Percentiles rank a stretch among this genome's conserved stretches.
Evolutionary conservation across 768 basidiomycete species (phyloP).

Genomic region (Rhodotorula kratochvilovae): DNA sequence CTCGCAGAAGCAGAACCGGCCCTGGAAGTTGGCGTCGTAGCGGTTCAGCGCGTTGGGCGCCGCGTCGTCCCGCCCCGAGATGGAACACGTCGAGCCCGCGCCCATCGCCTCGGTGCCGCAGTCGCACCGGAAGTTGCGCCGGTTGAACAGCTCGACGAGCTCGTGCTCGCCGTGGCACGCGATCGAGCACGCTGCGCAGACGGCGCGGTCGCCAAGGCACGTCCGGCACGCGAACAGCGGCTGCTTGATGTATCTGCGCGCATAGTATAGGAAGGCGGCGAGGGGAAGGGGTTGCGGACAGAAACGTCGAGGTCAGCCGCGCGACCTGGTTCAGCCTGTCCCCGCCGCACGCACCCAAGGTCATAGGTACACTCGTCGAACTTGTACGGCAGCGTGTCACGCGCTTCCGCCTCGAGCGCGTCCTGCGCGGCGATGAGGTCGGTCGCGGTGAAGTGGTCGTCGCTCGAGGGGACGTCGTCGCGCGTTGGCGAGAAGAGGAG

Average conservation of each 20-base stretch:
- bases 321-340: too few species aligned
- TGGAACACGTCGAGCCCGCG: slow-evolving; percentile 24
- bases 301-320: too few species aligned
- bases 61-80: slow-evolving; percentile 27
- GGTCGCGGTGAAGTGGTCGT: slow-evolving; percentile 28
- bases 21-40: slow-evolving; percentile 41
- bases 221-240: slow-evolving; percentile 38
- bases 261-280: too few species aligned
- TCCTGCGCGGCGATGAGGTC: slow-evolving; percentile 37
- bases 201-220: slow-evolving; percentile 30
- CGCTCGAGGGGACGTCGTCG: slow-evolving; percentile 28
- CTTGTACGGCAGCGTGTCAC: slow-evolving; percentile 35
- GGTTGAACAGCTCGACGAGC: slow-evolving; percentile 44
- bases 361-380: slow-evolving; percentile 35
- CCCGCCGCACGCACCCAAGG: background rate
- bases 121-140: slow-evolving; percentile 43
- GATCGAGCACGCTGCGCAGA: slow-evolving; percentile 40
- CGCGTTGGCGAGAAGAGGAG: slow-evolving; percentile 36
- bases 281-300: too few species aligned
- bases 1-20: slow-evolving; percentile 42
- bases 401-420: slow-evolving; percentile 37
- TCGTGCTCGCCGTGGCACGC: slow-evolving; percentile 41
- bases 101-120: slow-evolving; percentile 40
- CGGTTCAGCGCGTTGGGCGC: slow-evolving; percentile 23
- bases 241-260: slow-evolving; percentile 34